Base-by-base conservation (phyloP, 805 yeast species). In the Candida ficus region DNA sequence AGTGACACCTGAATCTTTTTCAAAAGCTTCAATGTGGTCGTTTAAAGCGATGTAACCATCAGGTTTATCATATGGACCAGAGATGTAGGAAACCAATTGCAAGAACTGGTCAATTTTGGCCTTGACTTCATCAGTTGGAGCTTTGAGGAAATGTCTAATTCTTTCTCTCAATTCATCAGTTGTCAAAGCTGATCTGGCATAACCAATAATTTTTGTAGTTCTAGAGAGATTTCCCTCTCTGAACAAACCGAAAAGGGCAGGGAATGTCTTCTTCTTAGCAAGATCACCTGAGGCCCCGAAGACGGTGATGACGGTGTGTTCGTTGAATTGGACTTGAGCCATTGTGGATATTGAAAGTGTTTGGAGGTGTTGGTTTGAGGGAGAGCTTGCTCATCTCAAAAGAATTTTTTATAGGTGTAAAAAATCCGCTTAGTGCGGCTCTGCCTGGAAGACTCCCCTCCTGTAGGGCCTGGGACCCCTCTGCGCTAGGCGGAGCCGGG, bases 211-310 rank as follows among this genome's bases (percentile, higher is more conserved):
- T 57, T 78, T 77, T 29, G 84, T 79, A 22, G 80, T 62, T 11
- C 67, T 56, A 9, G 95, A 86, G 42, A 91, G 70, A 49, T 78
- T 79, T 30, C 95, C 95, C 60, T 90, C 82, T 49, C 85, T 70
- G 66, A 54, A 77, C 29, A 85, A 70, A 10, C 93, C 95, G 54
- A 83, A 84, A 17, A 85, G 64, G 4, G 93, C 91, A 9, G 95
- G 95, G 66, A 86, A 88, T 3, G 96, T 90, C 68, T 90, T 90
- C 80, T 90, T 90, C 69, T 87, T 88, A 41, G 96, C 96, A 49
- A 90, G 71, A 62, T 90, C 96, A 38, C 97, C 97, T 18, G 95
- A 85, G 33, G 97, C 97, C 39, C 97, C 97, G 54, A 89, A 84
- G 23, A 90, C 95, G 21, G 82, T 86, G 54, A 90, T 72, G 32